Evolutionary conservation across 768 basidiomycete genomes (phyloP).

Genomic region (Cystofilobasidium macerans): DNA sequence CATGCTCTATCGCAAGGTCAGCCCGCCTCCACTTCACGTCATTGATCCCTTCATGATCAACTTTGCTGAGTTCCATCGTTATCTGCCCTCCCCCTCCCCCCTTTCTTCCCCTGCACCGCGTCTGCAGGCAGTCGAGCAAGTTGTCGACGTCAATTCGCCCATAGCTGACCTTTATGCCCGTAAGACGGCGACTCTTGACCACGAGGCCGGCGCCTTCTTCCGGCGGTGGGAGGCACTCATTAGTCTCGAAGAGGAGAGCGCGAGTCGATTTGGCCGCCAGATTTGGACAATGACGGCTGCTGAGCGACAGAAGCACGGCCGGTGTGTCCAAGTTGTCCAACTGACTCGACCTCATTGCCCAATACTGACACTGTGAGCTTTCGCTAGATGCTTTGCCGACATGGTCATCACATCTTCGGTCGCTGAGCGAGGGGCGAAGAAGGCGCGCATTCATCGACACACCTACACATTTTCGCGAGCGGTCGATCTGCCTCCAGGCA

Average conservation of each 20-base stretch:
- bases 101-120: not conserved
- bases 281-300: conserved; percentile 80
- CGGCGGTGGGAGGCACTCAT: conserved; percentile 80
- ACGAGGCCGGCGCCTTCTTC: conserved; percentile 63
- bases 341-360: too few relatives aligned
- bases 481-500: conserved; percentile 1
- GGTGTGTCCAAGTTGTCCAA: conserved; percentile 38
- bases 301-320: conserved; percentile 67
- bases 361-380: too few relatives aligned
- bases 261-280: conserved; percentile 72
- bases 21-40: conserved; percentile 23
- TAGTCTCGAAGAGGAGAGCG: conserved; percentile 74
- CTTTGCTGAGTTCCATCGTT: not conserved
- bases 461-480: conserved; percentile 57
- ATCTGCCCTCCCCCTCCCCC: not conserved
- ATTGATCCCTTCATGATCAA: too few relatives aligned
- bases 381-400: conserved; percentile 53
- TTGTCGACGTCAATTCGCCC: conserved; percentile 44
- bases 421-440: conserved; percentile 31
- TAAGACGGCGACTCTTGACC: conserved; percentile 70
- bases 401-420: conserved; percentile 52
- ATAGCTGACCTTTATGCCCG: conserved; percentile 53
- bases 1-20: conserved; percentile 83
- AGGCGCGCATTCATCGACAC: conserved; percentile 58
- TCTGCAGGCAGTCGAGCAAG: conserved; percentile 61